Evolutionary conservation across 192 early-diverging fungal species (phyloP), one percentile per base, ranked within the genome.

Genomic region (Coemansia sp.): DNA sequence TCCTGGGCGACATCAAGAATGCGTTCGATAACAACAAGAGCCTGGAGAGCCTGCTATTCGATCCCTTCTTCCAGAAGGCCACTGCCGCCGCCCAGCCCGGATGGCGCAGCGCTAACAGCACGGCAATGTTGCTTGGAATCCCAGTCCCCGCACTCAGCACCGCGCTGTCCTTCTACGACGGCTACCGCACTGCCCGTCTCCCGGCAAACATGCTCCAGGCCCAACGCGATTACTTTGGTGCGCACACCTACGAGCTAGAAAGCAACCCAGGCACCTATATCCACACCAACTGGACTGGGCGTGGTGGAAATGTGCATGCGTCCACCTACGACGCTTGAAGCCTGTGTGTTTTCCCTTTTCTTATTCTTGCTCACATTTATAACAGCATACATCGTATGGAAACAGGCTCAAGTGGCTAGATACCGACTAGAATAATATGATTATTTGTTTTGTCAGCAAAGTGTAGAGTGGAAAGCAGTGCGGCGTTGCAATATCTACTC

Each of bases 201-300:
- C 93, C 95, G 34, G 96, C 96, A 71, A 96, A 97, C 91, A 83
- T 99, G 75, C 82, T 99, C 58, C 96, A 97, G 85, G 96, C 95
- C 38, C 93, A 92, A 84, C 91, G 96, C 83, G 96, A 99, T 82
- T 99, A 94, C 89, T 99, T 99, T 87, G 96, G 95, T 70, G 95
- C 95, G 25, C 95, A 97, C 87, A 95, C 94, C 32, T 97, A 94
- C 81, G 92, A 96, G 86, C 85, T 89, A 25, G 83, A 92, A 64
- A 85, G 76, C 70, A 83, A 83, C 70, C 89, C 89, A 43, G 92
- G 91, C 48, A 84, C 65, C 57, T 89, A 70, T 81, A 77, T 93
- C 59, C 96, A 98, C 90, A 91, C 94, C 81, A 98, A 98, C 93
- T 98, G 95, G 96, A 97, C 95, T 69, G 96, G 95, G 55, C 88